Percentiles rank a stretch among this genome's conserved stretches.
These are phyloP conservation scores for Carallia pectinifolia DNA, from an alignment of 345 rosid genomes.

Conservation along the genomic window DNA sequence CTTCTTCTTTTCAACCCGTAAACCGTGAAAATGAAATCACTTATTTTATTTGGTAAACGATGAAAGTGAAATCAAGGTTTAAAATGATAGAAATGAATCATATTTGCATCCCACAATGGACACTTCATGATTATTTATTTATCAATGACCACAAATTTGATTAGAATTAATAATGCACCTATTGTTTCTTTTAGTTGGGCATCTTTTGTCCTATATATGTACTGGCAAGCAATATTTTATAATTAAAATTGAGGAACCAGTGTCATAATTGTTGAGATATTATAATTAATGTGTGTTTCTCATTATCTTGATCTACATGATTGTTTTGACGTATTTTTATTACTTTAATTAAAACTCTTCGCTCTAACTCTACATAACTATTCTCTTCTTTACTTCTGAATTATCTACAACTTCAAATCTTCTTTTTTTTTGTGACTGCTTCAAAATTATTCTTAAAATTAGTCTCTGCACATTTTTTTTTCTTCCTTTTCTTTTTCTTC, in stretches of 20 bases:
- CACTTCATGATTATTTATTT: neutral
- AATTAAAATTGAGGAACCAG: neutral
- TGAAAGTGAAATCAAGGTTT: neutral
- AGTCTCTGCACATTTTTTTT: too few relatives aligned
- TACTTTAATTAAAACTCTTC: too few relatives aligned
- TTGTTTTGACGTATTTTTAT: too few relatives aligned
- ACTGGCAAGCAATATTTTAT: neutral
- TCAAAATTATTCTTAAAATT: too few relatives aligned
- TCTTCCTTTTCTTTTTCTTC: too few relatives aligned
- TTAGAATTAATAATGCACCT: conserved; percentile 4
- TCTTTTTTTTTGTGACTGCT: too few relatives aligned
- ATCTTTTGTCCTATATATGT: conserved; percentile 9
- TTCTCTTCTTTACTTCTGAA: too few relatives aligned
- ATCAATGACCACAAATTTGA: neutral
- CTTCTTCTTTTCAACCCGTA: neutral
- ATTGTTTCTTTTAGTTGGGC: neutral
- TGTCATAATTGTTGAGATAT: neutral
- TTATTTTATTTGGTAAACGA: neutral
- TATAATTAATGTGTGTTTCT: too few relatives aligned
- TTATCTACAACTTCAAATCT: too few relatives aligned
- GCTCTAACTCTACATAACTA: too few relatives aligned
- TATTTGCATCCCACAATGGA: neutral
- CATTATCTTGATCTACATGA: too few relatives aligned
- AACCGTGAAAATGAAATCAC: neutral
- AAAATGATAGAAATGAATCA: neutral